phyloP scores from a whole-genome alignment of 2,329 filamentous ascomycete species.

The Metarhizium humberi region DNA sequence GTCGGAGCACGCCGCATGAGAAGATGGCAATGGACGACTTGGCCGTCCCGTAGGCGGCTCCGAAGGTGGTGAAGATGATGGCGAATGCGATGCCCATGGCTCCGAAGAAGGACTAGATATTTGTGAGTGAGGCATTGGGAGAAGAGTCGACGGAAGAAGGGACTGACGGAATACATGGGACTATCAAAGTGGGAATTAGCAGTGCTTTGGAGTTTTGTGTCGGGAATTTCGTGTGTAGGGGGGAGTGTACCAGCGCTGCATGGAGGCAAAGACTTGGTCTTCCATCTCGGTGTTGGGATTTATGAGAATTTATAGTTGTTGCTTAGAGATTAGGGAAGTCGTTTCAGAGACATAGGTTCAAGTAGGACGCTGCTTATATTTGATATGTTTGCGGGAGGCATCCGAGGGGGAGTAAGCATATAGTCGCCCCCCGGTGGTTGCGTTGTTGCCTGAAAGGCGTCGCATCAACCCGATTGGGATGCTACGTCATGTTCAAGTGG shows the following conservation, averaged over 20 bases:
- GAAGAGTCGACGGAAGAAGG: background rate
- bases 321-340: no score
- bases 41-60: slow-evolving; percentile 34
- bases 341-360: no score
- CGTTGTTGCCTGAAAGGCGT: background rate
- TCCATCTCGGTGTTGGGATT: slow-evolving; percentile 16
- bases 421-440: background rate
- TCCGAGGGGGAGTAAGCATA: no score
- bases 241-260: slow-evolving; percentile 26
- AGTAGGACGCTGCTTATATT: no score
- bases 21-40: slow-evolving; percentile 35
- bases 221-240: background rate
- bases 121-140: background rate
- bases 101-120: slow-evolving; percentile 30
- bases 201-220: background rate
- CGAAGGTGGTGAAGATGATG: slow-evolving; percentile 44
- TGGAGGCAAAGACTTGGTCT: slow-evolving; percentile 18
- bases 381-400: no score
- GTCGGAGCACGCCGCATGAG: slow-evolving; percentile 32
- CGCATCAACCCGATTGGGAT: background rate
- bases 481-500: background rate
- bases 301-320: background rate
- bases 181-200: slow-evolving; percentile 14
- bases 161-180: slow-evolving; percentile 34
- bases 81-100: slow-evolving; percentile 31